A percentile compares a stretch with the other conserved stretches of the same genome.
These are phyloP conservation scores for Microcyclospora pomicola DNA, from an alignment of 2,329 filamentous ascomycete species.

Conservation along the genomic window DNA sequence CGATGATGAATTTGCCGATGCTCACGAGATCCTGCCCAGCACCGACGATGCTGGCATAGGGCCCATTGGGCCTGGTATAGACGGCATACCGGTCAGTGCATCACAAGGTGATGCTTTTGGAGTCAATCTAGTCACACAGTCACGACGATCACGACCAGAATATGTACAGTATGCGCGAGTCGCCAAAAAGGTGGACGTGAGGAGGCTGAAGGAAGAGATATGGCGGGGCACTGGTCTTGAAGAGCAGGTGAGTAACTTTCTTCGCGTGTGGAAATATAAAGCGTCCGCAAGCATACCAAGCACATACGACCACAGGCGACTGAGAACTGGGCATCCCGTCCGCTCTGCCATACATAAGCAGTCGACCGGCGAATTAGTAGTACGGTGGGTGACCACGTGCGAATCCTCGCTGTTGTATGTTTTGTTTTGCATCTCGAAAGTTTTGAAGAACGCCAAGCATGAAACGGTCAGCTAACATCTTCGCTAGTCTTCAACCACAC, in stretches of 20 bases:
- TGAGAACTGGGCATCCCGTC: conserved; percentile 3
- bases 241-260: conserved; percentile 11
- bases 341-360: conserved; percentile 1
- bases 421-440: neutral
- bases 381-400: neutral
- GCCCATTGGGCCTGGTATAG: conserved; percentile 17
- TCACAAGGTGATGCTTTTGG: conserved; percentile 41
- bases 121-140: conserved; percentile 48
- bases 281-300: neutral
- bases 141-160: conserved; percentile 45
- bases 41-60: conserved; percentile 34
- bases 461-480: no score
- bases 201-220: conserved; percentile 50
- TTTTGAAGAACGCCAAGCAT: no score
- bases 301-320: conserved; percentile 6
- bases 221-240: conserved; percentile 48
- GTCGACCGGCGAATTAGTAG: neutral
- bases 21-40: conserved; percentile 61
- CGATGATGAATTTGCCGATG: conserved; percentile 64
- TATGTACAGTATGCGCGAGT: conserved; percentile 53
- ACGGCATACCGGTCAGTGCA: conserved; percentile 24
- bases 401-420: neutral
- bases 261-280: neutral
- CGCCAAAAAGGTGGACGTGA: conserved; percentile 54
- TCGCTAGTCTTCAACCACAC: conserved; percentile 21